Percentiles rank a stretch among this genome's conserved stretches.
Evolutionary conservation across 2,329 filamentous ascomycete genomes (phyloP).

Genomic region (Aureobasidium sp.): DNA sequence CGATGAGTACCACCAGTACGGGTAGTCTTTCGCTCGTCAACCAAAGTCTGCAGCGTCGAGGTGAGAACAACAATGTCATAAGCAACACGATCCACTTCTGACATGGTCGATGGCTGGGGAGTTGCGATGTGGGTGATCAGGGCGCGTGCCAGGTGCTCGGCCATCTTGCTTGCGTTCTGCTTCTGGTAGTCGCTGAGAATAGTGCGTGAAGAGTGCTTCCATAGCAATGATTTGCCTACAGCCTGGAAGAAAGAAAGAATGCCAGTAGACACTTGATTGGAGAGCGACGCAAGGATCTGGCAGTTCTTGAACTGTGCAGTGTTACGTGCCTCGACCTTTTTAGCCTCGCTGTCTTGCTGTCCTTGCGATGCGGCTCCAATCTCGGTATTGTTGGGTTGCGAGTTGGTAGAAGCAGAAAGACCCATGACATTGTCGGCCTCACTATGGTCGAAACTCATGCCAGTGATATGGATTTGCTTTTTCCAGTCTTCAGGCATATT

Average conservation of each 20-base stretch:
- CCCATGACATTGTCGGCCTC: constrained; percentile 33
- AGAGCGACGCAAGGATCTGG: constrained; percentile 62
- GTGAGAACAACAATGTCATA: constrained; percentile 78
- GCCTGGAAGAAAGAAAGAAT: constrained; percentile 82
- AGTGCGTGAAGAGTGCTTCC: constrained; percentile 44
- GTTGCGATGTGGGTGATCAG: constrained; percentile 47
- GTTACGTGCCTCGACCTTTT: background rate
- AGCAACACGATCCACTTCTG: constrained; percentile 31
- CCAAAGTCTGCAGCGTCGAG: constrained; percentile 66
- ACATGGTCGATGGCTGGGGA: background rate
- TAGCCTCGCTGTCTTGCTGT: background rate
- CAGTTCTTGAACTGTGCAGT: constrained; percentile 60
- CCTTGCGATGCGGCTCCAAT: background rate
- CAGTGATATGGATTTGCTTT: constrained; percentile 35
- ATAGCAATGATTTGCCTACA: constrained; percentile 71
- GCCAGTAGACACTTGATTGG: constrained; percentile 68
- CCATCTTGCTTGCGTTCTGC: constrained; percentile 52
- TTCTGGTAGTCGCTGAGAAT: constrained; percentile 52
- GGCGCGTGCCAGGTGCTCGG: constrained; percentile 61
- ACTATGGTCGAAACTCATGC: constrained; percentile 29
- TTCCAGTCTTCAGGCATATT: constrained; percentile 63
- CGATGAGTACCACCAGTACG: constrained; percentile 39
- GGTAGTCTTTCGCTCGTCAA: constrained; percentile 48
- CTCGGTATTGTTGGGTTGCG: background rate
- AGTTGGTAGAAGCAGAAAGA: constrained; percentile 13